Conservation (phyloP, 1,284 basidiomycete species). For the Marasmius fiardii region DNA sequence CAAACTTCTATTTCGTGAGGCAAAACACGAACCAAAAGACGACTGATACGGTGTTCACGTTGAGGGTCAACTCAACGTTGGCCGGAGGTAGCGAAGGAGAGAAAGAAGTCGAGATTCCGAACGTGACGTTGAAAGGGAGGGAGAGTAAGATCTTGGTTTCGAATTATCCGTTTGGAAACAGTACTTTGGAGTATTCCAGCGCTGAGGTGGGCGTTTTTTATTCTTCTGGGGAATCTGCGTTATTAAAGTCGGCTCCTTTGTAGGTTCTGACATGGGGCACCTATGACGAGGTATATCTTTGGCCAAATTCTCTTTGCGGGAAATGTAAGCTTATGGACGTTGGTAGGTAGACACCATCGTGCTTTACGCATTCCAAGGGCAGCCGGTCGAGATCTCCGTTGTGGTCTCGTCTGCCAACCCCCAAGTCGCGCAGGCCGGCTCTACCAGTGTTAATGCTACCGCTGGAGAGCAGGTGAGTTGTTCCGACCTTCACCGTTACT, state of each 20-base stretch:
- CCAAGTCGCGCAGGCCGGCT: slow-evolving; percentile 19
- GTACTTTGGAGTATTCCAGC: slow-evolving; percentile 35
- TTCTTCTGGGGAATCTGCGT: neutral
- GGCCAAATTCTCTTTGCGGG: neutral
- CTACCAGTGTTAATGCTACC: slow-evolving; percentile 19
- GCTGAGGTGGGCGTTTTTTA: slow-evolving; percentile 31
- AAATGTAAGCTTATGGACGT: neutral
- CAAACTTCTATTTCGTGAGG: slow-evolving; percentile 46
- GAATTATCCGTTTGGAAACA: slow-evolving; percentile 37
- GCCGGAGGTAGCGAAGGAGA: slow-evolving; percentile 27
- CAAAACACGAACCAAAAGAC: slow-evolving; percentile 32
- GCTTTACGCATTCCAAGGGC: slow-evolving; percentile 32
- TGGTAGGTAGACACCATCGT: slow-evolving; percentile 31
- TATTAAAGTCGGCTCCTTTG: neutral
- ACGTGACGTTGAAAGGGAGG: slow-evolving; percentile 36
- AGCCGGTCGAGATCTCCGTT: slow-evolving; percentile 31
- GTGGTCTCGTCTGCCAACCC: slow-evolving; percentile 11
- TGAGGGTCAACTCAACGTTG: slow-evolving; percentile 30
- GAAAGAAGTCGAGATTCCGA: slow-evolving; percentile 33
- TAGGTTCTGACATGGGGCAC: slow-evolving; percentile 35
- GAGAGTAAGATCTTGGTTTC: slow-evolving; percentile 44
- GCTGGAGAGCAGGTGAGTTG: slow-evolving; percentile 13
- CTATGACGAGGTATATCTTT: slow-evolving; percentile 22
- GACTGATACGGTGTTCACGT: slow-evolving; percentile 28
- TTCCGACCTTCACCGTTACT: neutral